Conservation (phyloP, 2,329 filamentous ascomycete species). For the Aquanectria penicillioides region DNA sequence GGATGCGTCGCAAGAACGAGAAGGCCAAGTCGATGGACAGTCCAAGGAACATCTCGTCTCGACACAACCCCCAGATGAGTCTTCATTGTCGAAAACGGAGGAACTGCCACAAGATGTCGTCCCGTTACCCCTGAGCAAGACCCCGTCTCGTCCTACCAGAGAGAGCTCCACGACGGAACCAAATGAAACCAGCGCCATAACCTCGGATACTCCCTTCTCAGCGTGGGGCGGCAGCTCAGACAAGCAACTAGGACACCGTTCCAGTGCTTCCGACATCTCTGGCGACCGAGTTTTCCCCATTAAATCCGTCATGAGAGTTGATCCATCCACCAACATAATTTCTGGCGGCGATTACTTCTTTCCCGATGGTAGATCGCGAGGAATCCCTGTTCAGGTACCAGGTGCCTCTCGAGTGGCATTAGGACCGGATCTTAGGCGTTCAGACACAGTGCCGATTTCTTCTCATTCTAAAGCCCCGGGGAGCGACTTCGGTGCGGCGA, state of each 20-base stretch:
- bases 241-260: constrained; percentile 47
- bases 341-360: constrained; percentile 53
- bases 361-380: constrained; percentile 45
- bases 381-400: constrained; percentile 43
- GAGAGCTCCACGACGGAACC: constrained; percentile 26
- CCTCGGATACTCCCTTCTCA: constrained; percentile 45
- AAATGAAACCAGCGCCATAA: constrained; percentile 31
- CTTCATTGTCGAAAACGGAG: constrained; percentile 25
- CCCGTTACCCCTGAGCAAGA: constrained; percentile 1
- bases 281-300: constrained; percentile 81
- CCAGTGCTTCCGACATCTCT: constrained; percentile 48
- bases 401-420: constrained; percentile 44
- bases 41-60: constrained; percentile 5
- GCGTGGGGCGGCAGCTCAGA: constrained; percentile 56
- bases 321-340: constrained; percentile 58
- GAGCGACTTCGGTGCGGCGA: constrained; percentile 32
- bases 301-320: constrained; percentile 79
- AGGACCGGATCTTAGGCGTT: constrained; percentile 39
- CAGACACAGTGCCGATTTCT: constrained; percentile 39
- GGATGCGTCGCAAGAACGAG: constrained; percentile 33
- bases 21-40: constrained; percentile 19
- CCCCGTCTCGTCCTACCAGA: constrained; percentile 24
- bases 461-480: constrained; percentile 30
- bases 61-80: constrained; percentile 13
- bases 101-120: constrained; percentile 17